Evolutionary conservation across 2,329 filamentous ascomycete species (phyloP), one percentile per base, ranked within the genome.

Genomic region (Colletotrichum nymphaeae): DNA sequence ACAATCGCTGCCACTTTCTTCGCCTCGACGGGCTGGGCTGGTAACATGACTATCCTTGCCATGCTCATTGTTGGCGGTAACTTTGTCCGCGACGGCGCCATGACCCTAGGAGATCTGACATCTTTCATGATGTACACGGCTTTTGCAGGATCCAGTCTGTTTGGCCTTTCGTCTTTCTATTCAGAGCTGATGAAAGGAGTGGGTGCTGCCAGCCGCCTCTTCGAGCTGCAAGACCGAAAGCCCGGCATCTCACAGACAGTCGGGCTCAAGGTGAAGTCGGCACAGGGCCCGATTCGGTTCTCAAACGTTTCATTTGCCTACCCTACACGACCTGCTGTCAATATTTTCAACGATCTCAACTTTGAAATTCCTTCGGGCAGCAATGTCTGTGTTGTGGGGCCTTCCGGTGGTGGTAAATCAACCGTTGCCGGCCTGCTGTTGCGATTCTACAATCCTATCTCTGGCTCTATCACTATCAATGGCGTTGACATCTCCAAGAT

Each of bases 141-240:
- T 4, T 98, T 92, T 82, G 90, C 91, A 7, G 91, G 91, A 3
- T 97, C 94, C 62, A 97, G 94, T 83, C 90, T 99, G 75, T 98
- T 98, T 77, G 97, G 97, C 4, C 87, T 99, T 1, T 98, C 95
- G 4, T 95, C 94, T 69, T 99, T 99, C 84, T 99, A 98, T 83
- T 98, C 95, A 0, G 97, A 99, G 81, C 88, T 99, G 74, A 99
- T 99, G 97, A 99, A 99, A 83, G 97, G 97, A 55, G 96, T 98
- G 4, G 97, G 97, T 78, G 97, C 97, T 55, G 97, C 97, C n/a
- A 97, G 93, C 79, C 93, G 97, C 73, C 88, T 99, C 1, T 99
- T 99, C 79, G 97, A 99, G 80, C 89, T 99, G 6, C 95, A 98
- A 81, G 97, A 99, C 81, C 92, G 97, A 75, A 87, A 94, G 72